A percentile compares a stretch with the other conserved stretches of the same genome.
phyloP scores from a whole-genome alignment of 2,329 filamentous ascomycete species.

The Exophiala aquamarina region DNA sequence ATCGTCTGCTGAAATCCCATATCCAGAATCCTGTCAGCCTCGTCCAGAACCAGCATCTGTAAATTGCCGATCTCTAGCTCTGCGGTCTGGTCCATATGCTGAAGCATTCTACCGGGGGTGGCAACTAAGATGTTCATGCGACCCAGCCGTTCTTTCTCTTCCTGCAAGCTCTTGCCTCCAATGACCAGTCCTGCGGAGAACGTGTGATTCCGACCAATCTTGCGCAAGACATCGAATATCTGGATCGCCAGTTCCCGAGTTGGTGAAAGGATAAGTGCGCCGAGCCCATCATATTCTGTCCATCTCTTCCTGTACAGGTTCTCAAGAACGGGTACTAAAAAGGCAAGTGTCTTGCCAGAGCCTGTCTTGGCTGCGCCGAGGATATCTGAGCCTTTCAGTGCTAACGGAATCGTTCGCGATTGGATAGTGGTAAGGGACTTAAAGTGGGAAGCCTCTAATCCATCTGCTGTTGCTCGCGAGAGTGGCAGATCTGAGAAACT shows the following conservation, averaged over 20 bases:
- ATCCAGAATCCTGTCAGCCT: slow-evolving; percentile 95
- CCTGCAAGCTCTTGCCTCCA: slow-evolving; percentile 84
- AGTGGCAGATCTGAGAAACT: slow-evolving; percentile 83
- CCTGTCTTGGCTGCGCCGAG: slow-evolving; percentile 94
- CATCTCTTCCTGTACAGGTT: slow-evolving; percentile 87
- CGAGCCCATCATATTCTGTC: slow-evolving; percentile 87
- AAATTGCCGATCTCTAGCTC: slow-evolving; percentile 86
- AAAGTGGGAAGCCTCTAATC: slow-evolving; percentile 84
- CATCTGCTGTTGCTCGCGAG: slow-evolving; percentile 74
- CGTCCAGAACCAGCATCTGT: slow-evolving; percentile 89
- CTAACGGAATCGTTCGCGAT: slow-evolving; percentile 80
- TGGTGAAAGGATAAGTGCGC: slow-evolving; percentile 88
- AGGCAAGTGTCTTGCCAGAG: slow-evolving; percentile 92
- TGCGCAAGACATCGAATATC: slow-evolving; percentile 91
- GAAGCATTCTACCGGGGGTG: slow-evolving; percentile 90
- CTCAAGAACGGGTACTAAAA: slow-evolving; percentile 87
- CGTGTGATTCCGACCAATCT: slow-evolving; percentile 81
- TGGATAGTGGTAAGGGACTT: slow-evolving; percentile 90
- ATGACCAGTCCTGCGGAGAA: slow-evolving; percentile 94
- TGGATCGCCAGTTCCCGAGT: slow-evolving; percentile 95
- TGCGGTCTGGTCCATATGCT: slow-evolving; percentile 92
- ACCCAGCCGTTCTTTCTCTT: slow-evolving; percentile 78
- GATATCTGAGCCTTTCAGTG: slow-evolving; percentile 81
- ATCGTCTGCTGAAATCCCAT: slow-evolving; percentile 93
- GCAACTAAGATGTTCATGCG: slow-evolving; percentile 98